A percentile compares a stretch with the other conserved stretches of the same genome.
phyloP scores from a whole-genome alignment of 495 filamentous ascomycete genomes.

The Penicillium ochrochloron region DNA sequence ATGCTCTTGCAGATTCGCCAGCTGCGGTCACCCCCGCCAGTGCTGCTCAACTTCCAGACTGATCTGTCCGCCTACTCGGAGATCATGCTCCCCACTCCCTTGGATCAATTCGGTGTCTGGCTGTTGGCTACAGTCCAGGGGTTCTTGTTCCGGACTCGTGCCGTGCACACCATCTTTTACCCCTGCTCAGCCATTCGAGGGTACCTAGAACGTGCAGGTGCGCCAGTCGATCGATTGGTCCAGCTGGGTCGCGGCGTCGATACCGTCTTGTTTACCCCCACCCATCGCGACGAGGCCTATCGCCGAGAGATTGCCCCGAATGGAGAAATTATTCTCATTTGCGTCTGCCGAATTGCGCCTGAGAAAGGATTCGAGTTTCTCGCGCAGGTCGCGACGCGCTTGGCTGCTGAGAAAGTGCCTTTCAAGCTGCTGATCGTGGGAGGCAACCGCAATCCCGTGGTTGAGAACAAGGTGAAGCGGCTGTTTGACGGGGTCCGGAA shows the following conservation, averaged over 20 bases:
- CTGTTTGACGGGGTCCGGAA: constrained; percentile 51
- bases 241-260: constrained; percentile 65
- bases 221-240: constrained; percentile 54
- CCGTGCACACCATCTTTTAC: constrained; percentile 65
- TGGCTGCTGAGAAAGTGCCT: constrained; percentile 54
- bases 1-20: constrained; percentile 63
- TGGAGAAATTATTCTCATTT: constrained; percentile 62
- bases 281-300: constrained; percentile 48
- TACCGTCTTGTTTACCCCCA: constrained; percentile 57
- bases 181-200: constrained; percentile 58
- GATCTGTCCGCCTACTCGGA: constrained; percentile 66
- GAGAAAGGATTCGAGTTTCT: constrained; percentile 71
- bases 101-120: constrained; percentile 58
- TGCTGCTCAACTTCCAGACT: constrained; percentile 68
- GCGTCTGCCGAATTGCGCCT: constrained; percentile 61
- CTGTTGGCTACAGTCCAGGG: constrained; percentile 60
- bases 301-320: constrained; percentile 56
- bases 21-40: constrained; percentile 53
- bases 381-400: constrained; percentile 49
- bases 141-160: constrained; percentile 59
- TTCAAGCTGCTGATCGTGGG: constrained; percentile 67
- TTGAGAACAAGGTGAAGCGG: constrained; percentile 57
- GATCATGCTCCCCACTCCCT: constrained; percentile 61
- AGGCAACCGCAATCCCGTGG: constrained; percentile 61
- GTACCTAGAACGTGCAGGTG: constrained; percentile 57